Base-by-base conservation (phyloP, 1,139 yeast species). In the Blastobotrys persicus region DNA sequence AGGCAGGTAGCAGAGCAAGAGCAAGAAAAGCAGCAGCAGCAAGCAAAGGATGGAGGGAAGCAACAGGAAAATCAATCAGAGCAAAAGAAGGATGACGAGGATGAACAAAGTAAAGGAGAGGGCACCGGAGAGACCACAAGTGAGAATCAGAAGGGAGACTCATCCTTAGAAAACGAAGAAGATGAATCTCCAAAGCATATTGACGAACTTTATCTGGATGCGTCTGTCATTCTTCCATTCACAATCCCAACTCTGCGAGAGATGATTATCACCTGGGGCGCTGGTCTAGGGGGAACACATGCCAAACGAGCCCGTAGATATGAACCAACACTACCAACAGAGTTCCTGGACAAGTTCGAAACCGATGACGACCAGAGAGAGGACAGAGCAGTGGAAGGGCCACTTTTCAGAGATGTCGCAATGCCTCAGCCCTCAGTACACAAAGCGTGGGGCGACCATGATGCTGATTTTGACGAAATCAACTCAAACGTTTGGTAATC, bases 251-350 rank as follows among this genome's bases (percentile, higher is more conserved):
- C 68, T 1, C 52, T 66, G 18, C 57, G 66, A 2, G 76, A 73
- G 49, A 66, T 70, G 70, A 61, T 70, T 40, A 58, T 64, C 19
- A 64, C 67, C 19, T 73, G 76, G 74, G 76, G 76, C 9, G 68
- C 72, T 13, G 73, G 72, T 1, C 57, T 69, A 7, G 72, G 72
- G 3, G 74, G 74, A 9, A 63, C 66, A 2, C 61, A 69, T 34
- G 57, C 58, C 16, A 58, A 59, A 23, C 57, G 66, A n/a, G 73
- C 71, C 5, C 63, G 65, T 16, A 61, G 60, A 46, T 65, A 69
- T 44, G 69, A 68, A 49, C 77, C 77, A 1, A 51, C 66, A 4
- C 57, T 71, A 2, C 71, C 75, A 1, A 60, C 65, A 6, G 75
- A 73, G 40, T 61, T 73, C 33, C 51, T 69, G 37, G 73, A 69